A percentile compares a stretch with the other conserved stretches of the same genome.
Conservation (phyloP, 805 yeast species). For the Kazachstania africana region DNA sequence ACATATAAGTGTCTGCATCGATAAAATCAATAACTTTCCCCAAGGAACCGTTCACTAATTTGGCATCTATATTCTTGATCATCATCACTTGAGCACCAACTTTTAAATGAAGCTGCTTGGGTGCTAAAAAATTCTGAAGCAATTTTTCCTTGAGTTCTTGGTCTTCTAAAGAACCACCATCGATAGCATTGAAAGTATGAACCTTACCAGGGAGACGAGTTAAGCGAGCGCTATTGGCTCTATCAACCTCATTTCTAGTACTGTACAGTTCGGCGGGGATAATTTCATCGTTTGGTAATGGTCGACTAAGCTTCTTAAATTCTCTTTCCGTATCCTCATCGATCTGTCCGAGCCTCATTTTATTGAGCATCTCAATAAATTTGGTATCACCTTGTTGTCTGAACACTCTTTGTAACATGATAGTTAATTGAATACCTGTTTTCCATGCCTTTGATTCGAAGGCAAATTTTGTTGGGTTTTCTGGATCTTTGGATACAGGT, state of each 20-base stretch:
- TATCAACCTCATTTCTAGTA: slow-evolving; percentile 60
- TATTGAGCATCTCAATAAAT: slow-evolving; percentile 65
- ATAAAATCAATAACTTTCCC: slow-evolving; percentile 57
- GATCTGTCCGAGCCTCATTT: slow-evolving; percentile 55
- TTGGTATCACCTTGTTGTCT: slow-evolving; percentile 65
- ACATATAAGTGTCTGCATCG: slow-evolving; percentile 38
- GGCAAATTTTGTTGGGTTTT: slow-evolving; percentile 35
- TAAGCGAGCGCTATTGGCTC: slow-evolving; percentile 46
- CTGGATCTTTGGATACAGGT: slow-evolving; percentile 33
- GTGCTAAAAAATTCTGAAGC: slow-evolving; percentile 51
- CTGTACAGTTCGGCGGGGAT: slow-evolving; percentile 68
- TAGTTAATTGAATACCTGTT: slow-evolving; percentile 41
- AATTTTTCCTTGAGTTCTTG: slow-evolving; percentile 33
- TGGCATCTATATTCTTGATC: slow-evolving; percentile 61
- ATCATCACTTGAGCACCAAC: slow-evolving; percentile 76
- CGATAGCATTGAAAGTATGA: slow-evolving; percentile 37
- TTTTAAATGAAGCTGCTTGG: slow-evolving; percentile 43
- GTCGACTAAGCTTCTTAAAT: slow-evolving; percentile 42
- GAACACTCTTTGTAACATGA: slow-evolving; percentile 53
- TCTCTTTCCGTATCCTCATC: slow-evolving; percentile 35
- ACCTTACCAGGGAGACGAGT: slow-evolving; percentile 33
- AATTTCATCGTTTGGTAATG: slow-evolving; percentile 44
- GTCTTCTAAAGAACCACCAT: slow-evolving; percentile 39
- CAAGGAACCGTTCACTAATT: slow-evolving; percentile 65
- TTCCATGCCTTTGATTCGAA: slow-evolving; percentile 60